Evolutionary conservation across 1,284 basidiomycete genomes (phyloP).

Genomic region (Peniophora sp.): DNA sequence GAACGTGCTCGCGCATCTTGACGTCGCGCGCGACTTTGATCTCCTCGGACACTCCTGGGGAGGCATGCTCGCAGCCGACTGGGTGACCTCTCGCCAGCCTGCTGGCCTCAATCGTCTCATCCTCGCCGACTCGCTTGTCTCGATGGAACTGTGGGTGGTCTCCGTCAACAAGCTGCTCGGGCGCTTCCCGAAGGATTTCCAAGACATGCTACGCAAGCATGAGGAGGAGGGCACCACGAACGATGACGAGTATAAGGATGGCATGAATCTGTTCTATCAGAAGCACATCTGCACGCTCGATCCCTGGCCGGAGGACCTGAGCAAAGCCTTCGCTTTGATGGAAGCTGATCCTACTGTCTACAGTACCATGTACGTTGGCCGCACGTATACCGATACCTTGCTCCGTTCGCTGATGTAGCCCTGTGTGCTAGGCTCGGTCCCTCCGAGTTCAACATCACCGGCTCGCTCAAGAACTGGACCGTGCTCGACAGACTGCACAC

Average conservation of each 20-base stretch:
- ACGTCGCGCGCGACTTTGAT: conserved; percentile 19
- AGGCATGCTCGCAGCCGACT: conserved; percentile 20
- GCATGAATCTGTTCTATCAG: conserved; percentile 27
- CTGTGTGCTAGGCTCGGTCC: too few species aligned
- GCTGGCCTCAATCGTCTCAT: conserved; percentile 23
- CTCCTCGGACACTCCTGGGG: conserved; percentile 30
- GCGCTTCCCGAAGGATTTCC: conserved; percentile 16
- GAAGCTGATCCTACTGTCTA: conserved; percentile 16
- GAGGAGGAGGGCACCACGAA: conserved; percentile 39
- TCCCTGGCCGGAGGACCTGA: conserved; percentile 15
- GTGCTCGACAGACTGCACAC: conserved; percentile 17
- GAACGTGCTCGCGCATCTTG: conserved; percentile 21
- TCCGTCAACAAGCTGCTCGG: conserved; percentile 13
- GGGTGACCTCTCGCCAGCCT: conserved; percentile 16
- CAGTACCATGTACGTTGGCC: conserved; percentile 11
- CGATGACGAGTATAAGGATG: conserved; percentile 35
- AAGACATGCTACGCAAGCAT: conserved; percentile 31
- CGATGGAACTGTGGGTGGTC: conserved; percentile 18
- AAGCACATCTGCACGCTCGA: conserved; percentile 17
- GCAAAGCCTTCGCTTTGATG: conserved; percentile 6
- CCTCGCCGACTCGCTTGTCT: conserved; percentile 19
- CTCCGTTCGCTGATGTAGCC: too few species aligned
- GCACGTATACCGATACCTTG: not conserved
- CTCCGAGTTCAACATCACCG: too few species aligned
- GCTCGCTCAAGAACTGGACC: conserved; percentile 21